phyloP scores from a whole-genome alignment of 495 filamentous ascomycete genomes.

The Lasiosphaeria miniovina region DNA sequence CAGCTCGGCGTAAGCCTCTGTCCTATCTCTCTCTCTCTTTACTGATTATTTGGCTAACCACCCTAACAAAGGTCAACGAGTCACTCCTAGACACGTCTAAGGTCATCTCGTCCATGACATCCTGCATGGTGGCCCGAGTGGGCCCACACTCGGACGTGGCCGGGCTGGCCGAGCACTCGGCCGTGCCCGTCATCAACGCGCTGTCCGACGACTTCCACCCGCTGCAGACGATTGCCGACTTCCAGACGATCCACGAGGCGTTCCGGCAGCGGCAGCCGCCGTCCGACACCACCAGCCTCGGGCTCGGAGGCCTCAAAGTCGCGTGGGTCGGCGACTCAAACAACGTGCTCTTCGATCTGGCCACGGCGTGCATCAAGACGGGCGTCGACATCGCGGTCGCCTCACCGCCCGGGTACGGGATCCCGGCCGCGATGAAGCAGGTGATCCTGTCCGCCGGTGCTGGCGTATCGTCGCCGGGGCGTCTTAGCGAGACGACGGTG shows the following conservation, averaged over 20 bases:
- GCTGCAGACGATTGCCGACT: slow-evolving; percentile 88
- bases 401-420: slow-evolving; percentile 77
- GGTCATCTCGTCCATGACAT: slow-evolving; percentile 90
- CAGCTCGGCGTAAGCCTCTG: slow-evolving; percentile 71
- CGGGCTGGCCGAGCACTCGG: slow-evolving; percentile 71
- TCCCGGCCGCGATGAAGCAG: slow-evolving; percentile 65
- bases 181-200: slow-evolving; percentile 92
- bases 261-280: slow-evolving; percentile 46
- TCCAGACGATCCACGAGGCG: slow-evolving; percentile 81
- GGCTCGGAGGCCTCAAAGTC: slow-evolving; percentile 78
- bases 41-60: slow-evolving; percentile 11
- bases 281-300: slow-evolving; percentile 46
- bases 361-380: slow-evolving; percentile 79
- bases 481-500: slow-evolving; percentile 66
- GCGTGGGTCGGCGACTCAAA: slow-evolving; percentile 97
- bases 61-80: slow-evolving; percentile 66
- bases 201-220: slow-evolving; percentile 87
- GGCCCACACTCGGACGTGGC: slow-evolving; percentile 78
- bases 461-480: slow-evolving; percentile 57
- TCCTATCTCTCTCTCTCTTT: neutral
- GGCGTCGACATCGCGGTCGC: slow-evolving; percentile 83
- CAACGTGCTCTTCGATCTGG: slow-evolving; percentile 92
- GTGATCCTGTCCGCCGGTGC: slow-evolving; percentile 62
- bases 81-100: slow-evolving; percentile 82
- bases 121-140: slow-evolving; percentile 85